Base-by-base conservation (phyloP, 2,329 filamentous ascomycete genomes). In the Trichoderma lentiforme region DNA sequence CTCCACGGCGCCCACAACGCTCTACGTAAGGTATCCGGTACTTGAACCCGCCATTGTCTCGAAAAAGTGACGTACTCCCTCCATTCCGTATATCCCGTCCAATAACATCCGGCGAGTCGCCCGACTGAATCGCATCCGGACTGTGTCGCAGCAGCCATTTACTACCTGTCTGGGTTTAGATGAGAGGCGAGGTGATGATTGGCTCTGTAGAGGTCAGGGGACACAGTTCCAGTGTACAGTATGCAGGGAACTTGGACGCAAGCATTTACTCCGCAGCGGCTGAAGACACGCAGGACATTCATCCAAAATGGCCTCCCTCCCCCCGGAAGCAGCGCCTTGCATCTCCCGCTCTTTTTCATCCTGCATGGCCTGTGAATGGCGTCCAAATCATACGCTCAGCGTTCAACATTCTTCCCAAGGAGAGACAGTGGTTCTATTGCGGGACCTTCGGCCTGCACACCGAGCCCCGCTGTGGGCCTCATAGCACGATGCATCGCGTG, bases 401-500 rank as follows among this genome's bases (percentile, higher is more conserved):
- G 3, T 21, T 36, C 30, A 67, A 28, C 18, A 6, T 3, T 30
- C 47, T 24, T 58, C 43, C 51, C 15, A 36, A 43, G 47, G 24
- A 56, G 15, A 21, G 64, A 57, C 32, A 39, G 26, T 67, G 51
- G 51, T 56, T 43, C 64, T 43, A 67, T 32, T 32, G 64, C 64
- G 64, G 64, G 64, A 67, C 64, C 34, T 15, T 67, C 64, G 64
- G 64, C 51, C 51, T 67, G 51, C 53, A 58, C 64, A 67, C 64
- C 64, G 64, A 67, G 64, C 64, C 64, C 64, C 64, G 64, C 64
- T 67, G 64, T 67, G 64, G 64, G 43, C 64, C 64, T 53, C 2
- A 67, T 67, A 67, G 64, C 64, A 67, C 64, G 64, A 67, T 58
- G 64, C 64, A 67, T 67, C 64, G 64, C 64, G 32, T 67, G 64